Evolutionary conservation across 2,329 filamentous ascomycete genomes (phyloP), one percentile per base, ranked within the genome.

Genomic region (Aquanectria penicillioides): DNA sequence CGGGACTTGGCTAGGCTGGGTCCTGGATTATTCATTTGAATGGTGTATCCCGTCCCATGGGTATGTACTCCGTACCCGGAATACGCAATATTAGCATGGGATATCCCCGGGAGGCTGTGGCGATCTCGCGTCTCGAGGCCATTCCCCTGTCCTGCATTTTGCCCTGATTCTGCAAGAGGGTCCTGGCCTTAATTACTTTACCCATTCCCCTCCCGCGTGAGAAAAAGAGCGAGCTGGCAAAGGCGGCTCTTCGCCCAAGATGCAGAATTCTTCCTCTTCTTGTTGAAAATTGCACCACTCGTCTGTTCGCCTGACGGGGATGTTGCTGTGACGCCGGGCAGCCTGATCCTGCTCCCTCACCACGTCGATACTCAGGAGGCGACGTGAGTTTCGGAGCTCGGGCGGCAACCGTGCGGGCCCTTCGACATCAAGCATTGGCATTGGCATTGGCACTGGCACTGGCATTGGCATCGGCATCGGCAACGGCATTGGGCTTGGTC

Each of bases 41-140:
- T 26, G 31, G 34, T n/a, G n/a, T n/a, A n/a, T n/a, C n/a, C n/a
- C n/a, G 41, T 31, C 41, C 25, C 41, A 15, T 44, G n/a, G n/a
- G n/a, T n/a, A n/a, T n/a, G n/a, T n/a, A n/a, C n/a, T 52, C 49
- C 36, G 36, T 41, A 20, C 26, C 41, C 23, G 40, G 40, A n/a
- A 11, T 26, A 48, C 25, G 33, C 57, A 56, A 66, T 69, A 69
- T 69, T 68, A 69, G 64, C 65, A 64, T 41, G 53, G 52, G 41
- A 20, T 26, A 33, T 58, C 61, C 57, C 66, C 65, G 48, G 40
- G 26, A 23, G 34, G 34, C 46, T 37, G 54, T 28, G 54, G 12
- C 61, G 62, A 65, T 67, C 64, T 57, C 62, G 49, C 57, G 61
- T 50, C 31, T 26, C 25, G 43, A 53, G 15, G 18, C 36, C 33